Conservation (phyloP, 2,329 filamentous ascomycete genomes). For the Tympanopsis confertula region DNA sequence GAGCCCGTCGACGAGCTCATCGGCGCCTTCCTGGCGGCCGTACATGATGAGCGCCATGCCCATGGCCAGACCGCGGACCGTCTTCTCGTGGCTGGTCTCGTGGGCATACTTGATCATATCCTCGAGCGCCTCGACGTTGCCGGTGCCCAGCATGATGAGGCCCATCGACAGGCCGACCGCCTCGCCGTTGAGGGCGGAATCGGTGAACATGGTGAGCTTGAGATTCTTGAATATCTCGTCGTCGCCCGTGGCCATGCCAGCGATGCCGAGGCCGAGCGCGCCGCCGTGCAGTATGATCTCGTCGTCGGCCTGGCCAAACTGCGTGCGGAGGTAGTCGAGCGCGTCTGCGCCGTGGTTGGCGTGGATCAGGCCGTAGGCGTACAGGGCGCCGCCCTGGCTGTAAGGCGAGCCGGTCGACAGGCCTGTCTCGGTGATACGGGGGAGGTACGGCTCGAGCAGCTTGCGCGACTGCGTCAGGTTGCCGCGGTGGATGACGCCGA, state of each 20-base stretch:
- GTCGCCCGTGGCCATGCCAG: constrained; percentile 91
- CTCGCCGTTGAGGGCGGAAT: constrained; percentile 93
- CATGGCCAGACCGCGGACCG: constrained; percentile 84
- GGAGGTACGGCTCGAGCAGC: constrained; percentile 86
- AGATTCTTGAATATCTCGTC: constrained; percentile 85
- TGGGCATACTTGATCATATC: constrained; percentile 98
- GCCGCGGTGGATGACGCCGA: constrained; percentile 92
- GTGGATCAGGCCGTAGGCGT: constrained; percentile 90
- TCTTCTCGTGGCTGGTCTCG: constrained; percentile 98
- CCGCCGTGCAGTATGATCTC: constrained; percentile 96
- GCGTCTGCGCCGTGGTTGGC: constrained; percentile 94
- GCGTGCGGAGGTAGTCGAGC: constrained; percentile 63
- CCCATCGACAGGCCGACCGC: constrained; percentile 94
- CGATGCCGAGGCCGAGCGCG: constrained; percentile 86
- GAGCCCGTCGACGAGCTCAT: constrained; percentile 86
- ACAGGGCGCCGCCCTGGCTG: constrained; percentile 90
- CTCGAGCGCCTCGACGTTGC: constrained; percentile 81
- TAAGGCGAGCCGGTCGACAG: constrained; percentile 73
- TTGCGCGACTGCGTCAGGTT: constrained; percentile 90
- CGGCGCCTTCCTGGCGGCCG: constrained; percentile 83
- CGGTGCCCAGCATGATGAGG: constrained; percentile 93
- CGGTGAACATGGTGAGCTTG: constrained; percentile 75
- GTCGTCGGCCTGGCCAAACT: constrained; percentile 66
- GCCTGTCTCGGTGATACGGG: constrained; percentile 51
- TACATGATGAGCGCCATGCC: constrained; percentile 99